phyloP scores from a whole-genome alignment of 2,329 filamentous ascomycete genomes.

The Epichloe sylvatica region DNA sequence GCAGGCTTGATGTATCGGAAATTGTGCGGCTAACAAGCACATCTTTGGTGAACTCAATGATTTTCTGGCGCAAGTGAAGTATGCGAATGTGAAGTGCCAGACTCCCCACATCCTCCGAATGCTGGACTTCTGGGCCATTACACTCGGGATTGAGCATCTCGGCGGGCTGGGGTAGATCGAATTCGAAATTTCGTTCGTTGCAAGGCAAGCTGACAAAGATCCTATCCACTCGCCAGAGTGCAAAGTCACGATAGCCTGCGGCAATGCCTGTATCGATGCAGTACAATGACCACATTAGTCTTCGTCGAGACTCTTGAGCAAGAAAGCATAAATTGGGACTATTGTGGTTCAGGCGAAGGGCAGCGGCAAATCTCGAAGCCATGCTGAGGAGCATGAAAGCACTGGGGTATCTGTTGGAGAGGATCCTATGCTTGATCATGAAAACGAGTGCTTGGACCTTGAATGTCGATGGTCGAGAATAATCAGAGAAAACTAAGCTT shows the following conservation, averaged over 20 bases:
- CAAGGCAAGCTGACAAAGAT: conserved; percentile 30
- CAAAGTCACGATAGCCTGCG: conserved; percentile 29
- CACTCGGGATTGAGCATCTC: conserved; percentile 35
- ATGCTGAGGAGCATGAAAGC: conserved; percentile 32
- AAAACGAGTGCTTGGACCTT: conserved; percentile 36
- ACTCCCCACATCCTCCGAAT: conserved; percentile 39
- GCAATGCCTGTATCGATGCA: conserved; percentile 29
- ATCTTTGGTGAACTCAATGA: conserved; percentile 39
- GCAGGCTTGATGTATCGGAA: conserved; percentile 27
- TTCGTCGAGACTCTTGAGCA: conserved; percentile 27
- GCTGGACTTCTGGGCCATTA: conserved; percentile 24
- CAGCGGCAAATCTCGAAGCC: conserved; percentile 28
- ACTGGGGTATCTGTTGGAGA: conserved; percentile 28
- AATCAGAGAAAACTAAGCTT: conserved; percentile 35
- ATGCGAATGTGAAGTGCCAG: conserved; percentile 43
- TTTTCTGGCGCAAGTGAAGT: conserved; percentile 38
- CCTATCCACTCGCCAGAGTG: conserved; percentile 27
- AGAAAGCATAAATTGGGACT: conserved; percentile 25
- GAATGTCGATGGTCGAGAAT: conserved; percentile 42
- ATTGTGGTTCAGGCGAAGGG: conserved; percentile 30
- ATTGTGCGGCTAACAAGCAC: conserved; percentile 23
- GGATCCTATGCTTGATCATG: conserved; percentile 30
- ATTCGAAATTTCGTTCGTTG: conserved; percentile 36
- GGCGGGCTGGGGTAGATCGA: conserved; percentile 41
- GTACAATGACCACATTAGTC: conserved; percentile 32